Conservation (phyloP, 2,329 filamentous ascomycete species). For the Sporothrix dimorphospora region DNA sequence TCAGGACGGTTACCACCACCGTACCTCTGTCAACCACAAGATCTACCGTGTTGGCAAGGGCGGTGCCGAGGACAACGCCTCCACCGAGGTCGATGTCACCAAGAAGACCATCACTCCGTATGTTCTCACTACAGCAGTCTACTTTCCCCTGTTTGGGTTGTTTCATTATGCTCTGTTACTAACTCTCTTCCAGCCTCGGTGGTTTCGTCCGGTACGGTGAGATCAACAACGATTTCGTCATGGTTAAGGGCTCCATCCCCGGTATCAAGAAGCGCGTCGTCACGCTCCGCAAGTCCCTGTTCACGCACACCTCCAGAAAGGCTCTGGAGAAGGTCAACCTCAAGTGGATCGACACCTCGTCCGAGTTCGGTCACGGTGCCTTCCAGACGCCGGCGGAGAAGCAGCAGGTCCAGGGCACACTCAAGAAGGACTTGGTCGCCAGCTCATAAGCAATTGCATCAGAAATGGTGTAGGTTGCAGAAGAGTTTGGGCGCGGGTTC, state of each 20-base stretch:
- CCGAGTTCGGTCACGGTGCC: slow-evolving; percentile 99
- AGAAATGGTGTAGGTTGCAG: slow-evolving; percentile 19
- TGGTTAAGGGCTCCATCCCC: slow-evolving; percentile 96
- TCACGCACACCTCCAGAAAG: slow-evolving; percentile 91
- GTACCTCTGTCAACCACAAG: slow-evolving; percentile 99
- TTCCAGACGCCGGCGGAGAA: slow-evolving; percentile 99
- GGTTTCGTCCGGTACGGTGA: slow-evolving; percentile 99
- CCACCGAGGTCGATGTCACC: slow-evolving; percentile 93
- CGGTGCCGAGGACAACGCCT: slow-evolving; percentile 85
- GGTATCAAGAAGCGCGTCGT: slow-evolving; percentile 99
- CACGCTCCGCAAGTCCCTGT: slow-evolving; percentile 99
- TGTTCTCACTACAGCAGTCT: slow-evolving; percentile 49
- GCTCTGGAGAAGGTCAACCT: slow-evolving; percentile 99
- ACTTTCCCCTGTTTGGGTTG: neutral
- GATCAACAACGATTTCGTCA: slow-evolving; percentile 97
- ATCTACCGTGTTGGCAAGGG: slow-evolving; percentile 98
- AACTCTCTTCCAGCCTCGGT: slow-evolving; percentile 70
- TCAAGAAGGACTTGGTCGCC: slow-evolving; percentile 90
- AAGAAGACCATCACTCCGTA: slow-evolving; percentile 99
- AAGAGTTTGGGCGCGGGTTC: slow-evolving; percentile 27
- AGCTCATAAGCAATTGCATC: slow-evolving; percentile 44
- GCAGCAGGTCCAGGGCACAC: slow-evolving; percentile 93
- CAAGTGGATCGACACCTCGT: slow-evolving; percentile 99
- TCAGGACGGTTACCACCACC: slow-evolving; percentile 99
- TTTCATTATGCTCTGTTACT: slow-evolving; percentile 12